Percentiles rank a stretch among this genome's conserved stretches.
Conservation (phyloP, 2,329 filamentous ascomycete species). For the Magnaporthales sp. region DNA sequence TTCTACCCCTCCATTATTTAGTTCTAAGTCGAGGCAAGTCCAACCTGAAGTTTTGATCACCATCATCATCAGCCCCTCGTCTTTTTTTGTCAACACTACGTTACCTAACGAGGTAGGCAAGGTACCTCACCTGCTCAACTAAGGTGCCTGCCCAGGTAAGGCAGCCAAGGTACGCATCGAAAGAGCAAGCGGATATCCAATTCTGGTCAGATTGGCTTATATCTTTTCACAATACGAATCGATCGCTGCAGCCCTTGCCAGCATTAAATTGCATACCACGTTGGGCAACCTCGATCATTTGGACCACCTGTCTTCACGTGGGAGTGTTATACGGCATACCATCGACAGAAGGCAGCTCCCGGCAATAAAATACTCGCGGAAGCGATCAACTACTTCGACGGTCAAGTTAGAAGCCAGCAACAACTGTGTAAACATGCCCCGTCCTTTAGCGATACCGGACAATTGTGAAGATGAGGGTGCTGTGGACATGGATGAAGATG, state of each 20-base stretch:
- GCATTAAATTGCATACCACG: neutral
- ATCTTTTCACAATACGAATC: neutral
- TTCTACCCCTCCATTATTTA: neutral
- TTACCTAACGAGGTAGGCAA: neutral
- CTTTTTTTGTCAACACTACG: neutral
- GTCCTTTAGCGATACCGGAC: neutral
- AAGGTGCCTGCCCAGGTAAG: neutral
- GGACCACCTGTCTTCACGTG: neutral
- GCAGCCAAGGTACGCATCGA: neutral
- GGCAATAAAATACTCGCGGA: neutral
- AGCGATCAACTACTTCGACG: neutral
- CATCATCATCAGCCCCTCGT: neutral
- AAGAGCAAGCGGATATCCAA: neutral
- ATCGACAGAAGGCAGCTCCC: neutral
- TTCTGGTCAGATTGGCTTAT: neutral
- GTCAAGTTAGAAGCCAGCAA: neutral
- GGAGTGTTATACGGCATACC: neutral
- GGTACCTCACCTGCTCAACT: neutral
- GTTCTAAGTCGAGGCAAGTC: neutral
- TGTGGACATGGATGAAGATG: constrained; percentile 17
- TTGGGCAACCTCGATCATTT: neutral
- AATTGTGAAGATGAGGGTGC: constrained; percentile 9
- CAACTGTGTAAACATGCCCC: neutral
- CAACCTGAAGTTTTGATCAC: neutral
- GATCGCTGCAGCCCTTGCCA: neutral